Evolutionary conservation across 805 yeast genomes (phyloP).

Genomic region (Metschnikowia anglica): DNA sequence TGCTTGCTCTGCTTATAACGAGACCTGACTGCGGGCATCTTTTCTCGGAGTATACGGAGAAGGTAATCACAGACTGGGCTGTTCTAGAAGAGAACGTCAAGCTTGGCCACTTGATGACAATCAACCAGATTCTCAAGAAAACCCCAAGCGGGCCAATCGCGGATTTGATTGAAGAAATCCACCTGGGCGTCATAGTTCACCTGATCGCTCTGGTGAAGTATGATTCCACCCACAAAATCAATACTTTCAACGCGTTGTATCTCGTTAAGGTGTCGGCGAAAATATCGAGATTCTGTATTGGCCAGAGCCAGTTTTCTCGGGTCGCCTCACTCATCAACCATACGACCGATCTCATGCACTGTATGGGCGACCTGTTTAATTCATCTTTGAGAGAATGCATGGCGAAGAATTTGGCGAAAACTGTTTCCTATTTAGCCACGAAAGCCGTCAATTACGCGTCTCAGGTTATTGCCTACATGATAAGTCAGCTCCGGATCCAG

Average conservation of each 20-base stretch:
- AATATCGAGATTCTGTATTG: slow-evolving; percentile 29
- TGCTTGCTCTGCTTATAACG: slow-evolving; percentile 54
- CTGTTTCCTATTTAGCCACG: slow-evolving; percentile 36
- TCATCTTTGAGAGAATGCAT: slow-evolving; percentile 60
- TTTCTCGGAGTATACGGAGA: slow-evolving; percentile 20
- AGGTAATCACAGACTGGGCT: slow-evolving; percentile 21
- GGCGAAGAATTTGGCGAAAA: slow-evolving; percentile 63
- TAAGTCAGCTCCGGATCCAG: slow-evolving; percentile 31
- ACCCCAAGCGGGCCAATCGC: slow-evolving; percentile 11
- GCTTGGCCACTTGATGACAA: slow-evolving; percentile 42
- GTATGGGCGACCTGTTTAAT: slow-evolving; percentile 44
- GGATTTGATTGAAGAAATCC: slow-evolving; percentile 3
- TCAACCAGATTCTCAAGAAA: slow-evolving; percentile 39
- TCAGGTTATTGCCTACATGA: slow-evolving; percentile 40
- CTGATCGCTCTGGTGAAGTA: slow-evolving; percentile 9
- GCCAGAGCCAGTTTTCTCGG: slow-evolving; percentile 29
- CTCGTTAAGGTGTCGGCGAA: slow-evolving; percentile 39
- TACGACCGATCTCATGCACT: slow-evolving; percentile 34
- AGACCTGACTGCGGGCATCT: slow-evolving; percentile 44
- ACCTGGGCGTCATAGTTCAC: slow-evolving; percentile 6
- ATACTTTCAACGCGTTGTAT: slow-evolving; percentile 26
- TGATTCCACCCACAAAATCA: slow-evolving; percentile 1
- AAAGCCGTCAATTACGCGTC: slow-evolving; percentile 39
- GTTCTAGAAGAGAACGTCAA: slow-evolving; percentile 13
- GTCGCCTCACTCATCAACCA: slow-evolving; percentile 53